phyloP scores from a whole-genome alignment of 169 alveolate genomes.

The Fabrea salina region DNA sequence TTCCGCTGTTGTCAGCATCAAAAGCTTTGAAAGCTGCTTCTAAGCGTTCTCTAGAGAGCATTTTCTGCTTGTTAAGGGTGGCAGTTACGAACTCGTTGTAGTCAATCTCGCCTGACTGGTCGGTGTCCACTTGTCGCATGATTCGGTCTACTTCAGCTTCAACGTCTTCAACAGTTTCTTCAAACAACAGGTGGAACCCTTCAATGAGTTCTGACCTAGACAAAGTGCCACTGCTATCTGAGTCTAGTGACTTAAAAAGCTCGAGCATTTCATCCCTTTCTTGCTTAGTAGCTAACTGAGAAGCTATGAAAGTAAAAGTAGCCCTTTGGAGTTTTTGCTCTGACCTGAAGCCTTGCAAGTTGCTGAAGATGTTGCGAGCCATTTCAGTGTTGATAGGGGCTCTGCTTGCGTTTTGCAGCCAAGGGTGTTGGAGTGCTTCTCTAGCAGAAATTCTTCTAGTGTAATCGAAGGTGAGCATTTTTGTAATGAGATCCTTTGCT shows the following conservation, averaged over 20 bases:
- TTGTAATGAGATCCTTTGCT: constrained; percentile 58
- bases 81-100: constrained; percentile 37
- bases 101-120: constrained; percentile 27
- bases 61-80: constrained; percentile 1
- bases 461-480: constrained; percentile 35
- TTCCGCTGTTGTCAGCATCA: constrained; percentile 34
- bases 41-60: neutral
- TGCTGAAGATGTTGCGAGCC: neutral
- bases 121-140: constrained; percentile 2
- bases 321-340: constrained; percentile 59
- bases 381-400: neutral
- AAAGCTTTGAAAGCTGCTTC: constrained; percentile 34
- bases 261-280: constrained; percentile 47
- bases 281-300: constrained; percentile 41
- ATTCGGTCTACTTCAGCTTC: constrained; percentile 22
- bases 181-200: constrained; percentile 29
- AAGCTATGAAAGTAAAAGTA: constrained; percentile 49
- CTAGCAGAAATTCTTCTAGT: neutral
- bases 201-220: constrained; percentile 49
- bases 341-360: constrained; percentile 8
- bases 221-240: constrained; percentile 57
- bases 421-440: neutral
- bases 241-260: constrained; percentile 55
- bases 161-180: constrained; percentile 24
- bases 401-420: neutral